Evolutionary conservation across 305 asterid species (phyloP), one percentile per base, ranked within the genome.

Genomic region (Fraxinus angustifolia): DNA sequence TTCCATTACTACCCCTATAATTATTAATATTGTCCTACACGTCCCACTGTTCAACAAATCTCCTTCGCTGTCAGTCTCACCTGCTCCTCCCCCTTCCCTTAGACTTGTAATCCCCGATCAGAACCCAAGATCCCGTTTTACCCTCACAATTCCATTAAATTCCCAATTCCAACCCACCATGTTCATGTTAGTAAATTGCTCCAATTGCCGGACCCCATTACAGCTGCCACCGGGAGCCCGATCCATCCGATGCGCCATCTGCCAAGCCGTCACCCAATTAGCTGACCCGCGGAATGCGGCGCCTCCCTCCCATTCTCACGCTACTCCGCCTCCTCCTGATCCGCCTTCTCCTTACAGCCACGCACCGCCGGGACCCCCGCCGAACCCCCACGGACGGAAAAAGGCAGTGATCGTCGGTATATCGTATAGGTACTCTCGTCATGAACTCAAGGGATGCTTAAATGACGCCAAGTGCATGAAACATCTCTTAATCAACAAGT

Each of bases 401-500:
- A 95, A 89, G 82, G 99, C 98, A 0, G 97, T 95, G 87, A 95
- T 95, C 85, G 93, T 93, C 78, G 99, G 99, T 26, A 89, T 95
- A 76, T 91, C 99, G 81, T 95, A 93, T 78, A 87, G 76, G 80
- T 87, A 65, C 87, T 92, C 99, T 8, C 88, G 96, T 50, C 96
- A 92, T 83, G 97, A 95, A 91, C 92, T 95, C 86, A 95, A 94
- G 79, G 99, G 98, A 31, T 93, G 98, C 84, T 88, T 95, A 14
- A 95, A 95, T 78, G 99, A 95, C 83, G 98, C 97, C 21, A 95
- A 95, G 89, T 95, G 99, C 82, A 95, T 93, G 99, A 90, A 85
- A 38, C 81, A 92, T 90, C 87, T 95, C 17, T 85, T 95, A 87
- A 85, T 89, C 33, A 92, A 91, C 82, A 93, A 90, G 91, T 95